These are phyloP conservation scores for Candida smagusa DNA, from an alignment of 1,139 yeast genomes.

Conservation along the genomic window DNA sequence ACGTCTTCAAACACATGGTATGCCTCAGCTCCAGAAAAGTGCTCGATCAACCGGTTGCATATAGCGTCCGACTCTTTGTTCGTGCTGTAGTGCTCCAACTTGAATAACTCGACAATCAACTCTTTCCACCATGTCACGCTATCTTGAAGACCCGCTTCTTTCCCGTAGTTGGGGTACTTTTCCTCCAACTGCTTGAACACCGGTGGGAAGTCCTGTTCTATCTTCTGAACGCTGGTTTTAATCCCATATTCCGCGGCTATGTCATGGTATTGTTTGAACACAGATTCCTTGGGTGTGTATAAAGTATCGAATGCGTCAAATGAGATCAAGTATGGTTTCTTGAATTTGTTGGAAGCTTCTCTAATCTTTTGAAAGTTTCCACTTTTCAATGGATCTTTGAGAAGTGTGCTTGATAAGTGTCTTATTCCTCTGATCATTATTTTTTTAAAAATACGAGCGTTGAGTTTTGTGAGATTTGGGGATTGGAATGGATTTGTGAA, in stretches of 20 bases:
- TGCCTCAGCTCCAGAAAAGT: conserved; percentile 49
- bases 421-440: not conserved
- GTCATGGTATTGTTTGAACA: conserved; percentile 49
- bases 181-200: conserved; percentile 23
- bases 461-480: no score
- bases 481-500: no score
- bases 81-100: conserved; percentile 20
- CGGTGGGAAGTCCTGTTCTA: conserved; percentile 27
- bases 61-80: conserved; percentile 20
- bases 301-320: conserved; percentile 69
- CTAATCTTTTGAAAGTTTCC: conserved; percentile 25
- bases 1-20: conserved; percentile 56
- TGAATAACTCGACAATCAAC: conserved; percentile 43
- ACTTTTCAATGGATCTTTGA: conserved; percentile 27
- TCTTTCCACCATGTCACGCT: conserved; percentile 59
- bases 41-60: conserved; percentile 39
- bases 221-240: conserved; percentile 24
- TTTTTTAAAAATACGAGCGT: no score
- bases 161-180: conserved; percentile 62
- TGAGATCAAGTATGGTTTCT: conserved; percentile 51
- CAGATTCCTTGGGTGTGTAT: conserved; percentile 54
- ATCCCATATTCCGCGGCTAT: conserved; percentile 48
- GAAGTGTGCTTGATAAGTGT: conserved; percentile 3
- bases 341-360: conserved; percentile 28
- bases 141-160: conserved; percentile 22